phyloP scores from a whole-genome alignment of 2,329 filamentous ascomycete species.

The Phaeosphaeriaceae sp. region DNA sequence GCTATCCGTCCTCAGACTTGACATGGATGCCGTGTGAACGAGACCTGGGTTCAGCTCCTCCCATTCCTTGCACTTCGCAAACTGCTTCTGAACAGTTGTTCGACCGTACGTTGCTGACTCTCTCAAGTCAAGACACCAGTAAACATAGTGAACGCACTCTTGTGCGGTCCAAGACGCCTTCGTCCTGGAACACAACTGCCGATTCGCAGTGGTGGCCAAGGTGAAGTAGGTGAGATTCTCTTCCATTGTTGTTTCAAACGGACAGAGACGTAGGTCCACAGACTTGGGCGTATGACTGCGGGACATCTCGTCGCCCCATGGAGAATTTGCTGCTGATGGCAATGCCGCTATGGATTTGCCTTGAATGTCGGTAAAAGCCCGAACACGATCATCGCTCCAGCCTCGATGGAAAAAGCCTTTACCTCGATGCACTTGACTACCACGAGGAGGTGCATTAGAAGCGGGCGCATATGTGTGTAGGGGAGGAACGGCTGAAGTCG shows the following conservation, averaged over 20 bases:
- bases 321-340: constrained; percentile 1
- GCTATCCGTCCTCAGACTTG: constrained; percentile 3
- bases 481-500: neutral
- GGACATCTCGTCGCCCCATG: constrained; percentile 5
- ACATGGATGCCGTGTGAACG: constrained; percentile 2
- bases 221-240: constrained; percentile 13
- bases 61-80: neutral
- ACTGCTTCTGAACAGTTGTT: constrained; percentile 6
- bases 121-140: neutral
- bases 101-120: neutral
- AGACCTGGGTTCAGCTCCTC: neutral
- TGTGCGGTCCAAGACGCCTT: constrained; percentile 4
- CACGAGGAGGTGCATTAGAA: too few relatives aligned
- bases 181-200: constrained; percentile 5
- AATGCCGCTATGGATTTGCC: neutral
- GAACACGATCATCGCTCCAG: constrained; percentile 8
- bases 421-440: neutral
- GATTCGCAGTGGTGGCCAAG: constrained; percentile 4
- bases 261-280: constrained; percentile 6
- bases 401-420: constrained; percentile 1
- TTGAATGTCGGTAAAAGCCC: constrained; percentile 7
- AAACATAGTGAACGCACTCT: constrained; percentile 4
- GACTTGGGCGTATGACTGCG: constrained; percentile 9
- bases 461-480: too few relatives aligned
- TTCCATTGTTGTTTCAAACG: constrained; percentile 9